Base-by-base conservation (phyloP, 2,329 filamentous ascomycete species). In the Fusarium sulawesiense region DNA sequence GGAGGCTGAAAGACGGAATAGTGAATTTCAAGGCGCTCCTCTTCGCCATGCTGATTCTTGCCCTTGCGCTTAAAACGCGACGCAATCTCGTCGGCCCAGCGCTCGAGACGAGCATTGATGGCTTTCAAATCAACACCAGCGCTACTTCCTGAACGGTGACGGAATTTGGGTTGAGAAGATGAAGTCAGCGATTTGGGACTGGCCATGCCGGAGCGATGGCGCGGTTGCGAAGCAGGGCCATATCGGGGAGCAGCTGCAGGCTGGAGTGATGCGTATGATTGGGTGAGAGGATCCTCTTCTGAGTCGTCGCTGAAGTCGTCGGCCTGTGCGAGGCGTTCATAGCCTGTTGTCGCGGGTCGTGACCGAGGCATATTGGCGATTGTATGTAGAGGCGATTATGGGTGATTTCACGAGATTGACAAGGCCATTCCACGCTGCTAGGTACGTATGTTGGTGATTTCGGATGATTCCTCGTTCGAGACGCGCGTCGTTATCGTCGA, bases 21-120 rank as follows among this genome's bases (percentile, higher is more conserved):
- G 75, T 98, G 94, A 64, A 99, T 99, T 83, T 99, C 96, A 34
- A 98, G 85, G 57, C 91, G 91, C 79, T 97, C 93, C 73, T 97
- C 93, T 72, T 97, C 93, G 46, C 90, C 84, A 12, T 79, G 82
- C 75, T 89, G 91, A 51, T 91, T 92, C 78, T 90, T 93, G 56
- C 91, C 89, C 75, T 90, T 91, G 73, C 94, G 93, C 84, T 97
- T 98, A 87, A 99, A 98, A 75, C 97, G 96, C 73, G 93, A 92
- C 30, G 96, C 94, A 76, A 99, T 98, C 82, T 99, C 96, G 75
- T 98, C 96, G 18, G 96, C 96, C 96, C 96, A 99, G 78, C 93
- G 88, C 82, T 99, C 96, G 27, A 99, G 84, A 25, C 96, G 88
- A 63, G 95, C 94, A 80, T 99, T 99, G 81, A 99, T 98, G 64